Evolutionary conservation across 2,329 filamentous ascomycete genomes (phyloP).

Genomic region (Calonectria naviculata): DNA sequence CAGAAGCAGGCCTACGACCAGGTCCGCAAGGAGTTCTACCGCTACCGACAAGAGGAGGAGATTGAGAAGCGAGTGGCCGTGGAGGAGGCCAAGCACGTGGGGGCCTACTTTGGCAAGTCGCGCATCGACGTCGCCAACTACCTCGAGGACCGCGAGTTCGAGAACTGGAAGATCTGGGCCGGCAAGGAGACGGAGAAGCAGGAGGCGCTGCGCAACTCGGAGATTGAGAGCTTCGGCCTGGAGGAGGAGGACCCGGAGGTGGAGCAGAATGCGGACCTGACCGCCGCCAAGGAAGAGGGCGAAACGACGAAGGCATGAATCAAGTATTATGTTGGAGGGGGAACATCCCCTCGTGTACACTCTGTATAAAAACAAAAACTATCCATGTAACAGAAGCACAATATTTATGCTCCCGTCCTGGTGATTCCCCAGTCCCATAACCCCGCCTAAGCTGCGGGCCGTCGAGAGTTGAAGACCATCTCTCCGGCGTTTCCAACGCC

Average conservation of each 20-base stretch:
- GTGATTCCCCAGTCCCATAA: background rate
- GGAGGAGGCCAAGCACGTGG: slow-evolving; percentile 88
- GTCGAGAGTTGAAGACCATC: slow-evolving; percentile 53
- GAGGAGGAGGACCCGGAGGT: slow-evolving; percentile 44
- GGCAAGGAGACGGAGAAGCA: slow-evolving; percentile 55
- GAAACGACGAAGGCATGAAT: slow-evolving; percentile 29
- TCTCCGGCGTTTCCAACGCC: slow-evolving; percentile 51
- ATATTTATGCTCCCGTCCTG: background rate
- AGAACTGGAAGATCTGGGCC: slow-evolving; percentile 89
- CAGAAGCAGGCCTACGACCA: slow-evolving; percentile 83
- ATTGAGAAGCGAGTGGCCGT: slow-evolving; percentile 83
- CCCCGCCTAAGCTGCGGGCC: slow-evolving; percentile 23
- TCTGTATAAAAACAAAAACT: slow-evolving; percentile 28
- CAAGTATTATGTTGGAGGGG: slow-evolving; percentile 12
- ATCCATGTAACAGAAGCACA: slow-evolving; percentile 29
- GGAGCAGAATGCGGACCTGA: slow-evolving; percentile 37
- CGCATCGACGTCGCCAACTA: slow-evolving; percentile 81
- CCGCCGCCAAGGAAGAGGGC: slow-evolving; percentile 23
- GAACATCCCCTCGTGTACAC: slow-evolving; percentile 29
- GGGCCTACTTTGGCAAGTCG: slow-evolving; percentile 88
- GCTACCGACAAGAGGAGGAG: slow-evolving; percentile 82
- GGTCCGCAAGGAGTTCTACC: slow-evolving; percentile 92
- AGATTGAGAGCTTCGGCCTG: slow-evolving; percentile 56
- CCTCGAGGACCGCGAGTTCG: slow-evolving; percentile 83
- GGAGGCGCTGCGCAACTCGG: slow-evolving; percentile 52